Conservation (phyloP, 2,329 filamentous ascomycete genomes). For the Orbilia oligospora region DNA sequence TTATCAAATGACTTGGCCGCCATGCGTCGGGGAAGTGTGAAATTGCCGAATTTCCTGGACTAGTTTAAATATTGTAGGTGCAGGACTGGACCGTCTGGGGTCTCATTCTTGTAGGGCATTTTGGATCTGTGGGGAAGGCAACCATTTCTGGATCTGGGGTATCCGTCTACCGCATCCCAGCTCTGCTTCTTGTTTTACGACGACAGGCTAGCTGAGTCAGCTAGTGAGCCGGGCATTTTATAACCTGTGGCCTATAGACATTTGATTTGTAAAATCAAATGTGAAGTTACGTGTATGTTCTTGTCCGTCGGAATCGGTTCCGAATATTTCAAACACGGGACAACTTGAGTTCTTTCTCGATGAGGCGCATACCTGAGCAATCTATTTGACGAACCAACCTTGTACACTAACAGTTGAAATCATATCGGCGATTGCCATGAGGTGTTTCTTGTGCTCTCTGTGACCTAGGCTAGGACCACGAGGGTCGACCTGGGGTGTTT, state of each 20-base stretch:
- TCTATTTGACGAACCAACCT: constrained; percentile 2
- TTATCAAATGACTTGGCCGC: constrained; percentile 49
- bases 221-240: background rate
- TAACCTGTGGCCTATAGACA: constrained; percentile 4
- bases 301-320: constrained; percentile 47
- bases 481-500: background rate
- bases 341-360: background rate
- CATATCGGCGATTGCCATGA: constrained; percentile 53
- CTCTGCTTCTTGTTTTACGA: no score
- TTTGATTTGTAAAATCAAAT: constrained; percentile 37
- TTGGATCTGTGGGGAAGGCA: constrained; percentile 53
- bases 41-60: constrained; percentile 36
- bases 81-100: constrained; percentile 34
- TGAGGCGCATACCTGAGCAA: constrained; percentile 8
- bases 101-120: constrained; percentile 49
- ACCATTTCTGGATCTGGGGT: constrained; percentile 57
- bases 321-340: constrained; percentile 35
- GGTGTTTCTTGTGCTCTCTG: constrained; percentile 24
- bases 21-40: constrained; percentile 43
- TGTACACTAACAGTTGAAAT: background rate
- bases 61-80: constrained; percentile 20
- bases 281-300: constrained; percentile 1
- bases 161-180: constrained; percentile 36
- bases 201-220: constrained; percentile 34
- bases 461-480: background rate